A percentile compares a stretch with the other conserved stretches of the same genome.
Conservation (phyloP, 2,329 filamentous ascomycete genomes). For the Alternaria postmessia region DNA sequence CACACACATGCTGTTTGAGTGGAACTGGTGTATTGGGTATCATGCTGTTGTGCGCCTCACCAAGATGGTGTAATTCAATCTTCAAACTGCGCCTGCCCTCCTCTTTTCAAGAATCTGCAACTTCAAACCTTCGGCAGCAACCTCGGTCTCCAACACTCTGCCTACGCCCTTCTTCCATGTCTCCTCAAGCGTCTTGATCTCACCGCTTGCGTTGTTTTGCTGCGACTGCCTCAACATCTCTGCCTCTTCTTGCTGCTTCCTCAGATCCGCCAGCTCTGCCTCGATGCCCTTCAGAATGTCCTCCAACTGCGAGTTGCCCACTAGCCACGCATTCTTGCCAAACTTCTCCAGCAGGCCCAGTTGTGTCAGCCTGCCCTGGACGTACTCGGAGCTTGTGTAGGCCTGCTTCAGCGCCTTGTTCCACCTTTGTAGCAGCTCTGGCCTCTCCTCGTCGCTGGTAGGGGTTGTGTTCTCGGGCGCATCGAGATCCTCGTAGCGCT, state of each 20-base stretch:
- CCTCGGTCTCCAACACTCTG: slow-evolving; percentile 83
- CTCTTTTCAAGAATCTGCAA: slow-evolving; percentile 48
- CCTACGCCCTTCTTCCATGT: slow-evolving; percentile 82
- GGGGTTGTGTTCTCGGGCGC: slow-evolving; percentile 56
- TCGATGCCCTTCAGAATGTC: slow-evolving; percentile 74
- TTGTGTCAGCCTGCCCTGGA: slow-evolving; percentile 65
- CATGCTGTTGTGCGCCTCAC: slow-evolving; percentile 2
- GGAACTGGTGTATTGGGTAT: slow-evolving; percentile 11
- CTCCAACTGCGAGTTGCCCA: slow-evolving; percentile 83
- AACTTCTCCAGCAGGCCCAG: slow-evolving; percentile 78
- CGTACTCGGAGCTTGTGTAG: slow-evolving; percentile 66
- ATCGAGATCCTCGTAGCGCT: slow-evolving; percentile 83
- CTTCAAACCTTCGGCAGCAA: slow-evolving; percentile 76
- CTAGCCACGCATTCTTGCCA: slow-evolving; percentile 91
- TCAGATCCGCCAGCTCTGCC: slow-evolving; percentile 73
- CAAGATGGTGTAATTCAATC: not conserved
- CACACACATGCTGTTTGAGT: not conserved
- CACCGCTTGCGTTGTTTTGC: slow-evolving; percentile 76
- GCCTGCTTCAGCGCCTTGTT: slow-evolving; percentile 61
- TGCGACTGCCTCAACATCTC: slow-evolving; percentile 73
- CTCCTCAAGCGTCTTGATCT: slow-evolving; percentile 77
- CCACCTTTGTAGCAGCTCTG: slow-evolving; percentile 57
- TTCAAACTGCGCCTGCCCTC: slow-evolving; percentile 45
- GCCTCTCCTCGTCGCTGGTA: slow-evolving; percentile 49
- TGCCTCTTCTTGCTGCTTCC: slow-evolving; percentile 74